Evolutionary conservation across 148 eudicot species (phyloP), one percentile per base, ranked within the genome.

Genomic region (Rhododendron ovatum): DNA sequence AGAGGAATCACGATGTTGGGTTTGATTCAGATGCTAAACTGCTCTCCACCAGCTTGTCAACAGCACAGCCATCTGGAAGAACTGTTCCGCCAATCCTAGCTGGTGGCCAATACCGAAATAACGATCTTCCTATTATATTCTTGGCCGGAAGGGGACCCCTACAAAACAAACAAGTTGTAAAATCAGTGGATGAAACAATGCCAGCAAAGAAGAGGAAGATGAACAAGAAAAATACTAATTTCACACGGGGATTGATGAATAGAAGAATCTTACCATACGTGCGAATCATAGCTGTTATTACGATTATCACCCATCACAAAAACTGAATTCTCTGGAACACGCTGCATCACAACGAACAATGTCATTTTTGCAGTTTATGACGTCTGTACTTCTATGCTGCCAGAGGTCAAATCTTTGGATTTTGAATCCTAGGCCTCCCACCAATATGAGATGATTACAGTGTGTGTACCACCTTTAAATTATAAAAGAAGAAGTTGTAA

Each of bases 261-360:
- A 37, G 33, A 26, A 53, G 77, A 85, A 81, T 61, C 39, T 57
- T 87, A 92, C 99, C 99, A 97, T 47, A 95, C 93, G 85, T 97
- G 99, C 10, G 99, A 97, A 88, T 95, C 99, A 41, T 97, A 97
- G 94, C 99, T 95, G 90, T 95, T 95, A 90, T 97, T 95, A 69
- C 99, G 93, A 82, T 97, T 97, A 88, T 97, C 99, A 50, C 99
- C 99, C 99, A 97, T 97, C 80, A 97, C 99, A 90, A 97, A 97
- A 80, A 97, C 95, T 0, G 85, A 94, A 88, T 95, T 92, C 81
- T 95, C 93, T 7, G 98, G 99, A 78, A 95, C 98, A 86, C 90
- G 94, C 99, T 96, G 94, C 86, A 86, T 26, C 45, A 82, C 82
- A 85, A 74, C 51, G 7, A 10, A 71, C 76, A 47, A 26, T 8